These are phyloP conservation scores for Aaosphaeria pasadenensis DNA, from an alignment of 2,329 filamentous ascomycete species.

Conservation along the genomic window DNA sequence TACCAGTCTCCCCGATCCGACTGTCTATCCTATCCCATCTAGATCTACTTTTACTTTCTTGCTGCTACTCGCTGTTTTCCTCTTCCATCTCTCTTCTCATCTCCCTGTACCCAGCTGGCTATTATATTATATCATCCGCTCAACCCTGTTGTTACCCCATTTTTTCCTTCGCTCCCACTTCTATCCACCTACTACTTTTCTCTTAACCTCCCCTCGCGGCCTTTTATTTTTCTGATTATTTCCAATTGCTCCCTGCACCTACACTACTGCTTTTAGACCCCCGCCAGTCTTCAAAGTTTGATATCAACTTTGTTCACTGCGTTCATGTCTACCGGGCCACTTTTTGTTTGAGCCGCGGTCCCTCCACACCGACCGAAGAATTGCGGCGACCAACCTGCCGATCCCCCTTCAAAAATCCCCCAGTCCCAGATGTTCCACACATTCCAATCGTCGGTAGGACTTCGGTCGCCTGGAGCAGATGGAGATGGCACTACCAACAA, in stretches of 20 bases:
- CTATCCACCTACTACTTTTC: background rate
- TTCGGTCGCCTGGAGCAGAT: slow-evolving; percentile 30
- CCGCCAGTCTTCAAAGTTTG: no score
- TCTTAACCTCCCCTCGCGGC: no score
- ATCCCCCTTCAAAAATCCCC: background rate
- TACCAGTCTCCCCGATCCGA: background rate
- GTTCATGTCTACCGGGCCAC: slow-evolving; percentile 10
- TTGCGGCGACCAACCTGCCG: no score
- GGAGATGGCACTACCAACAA: slow-evolving; percentile 32
- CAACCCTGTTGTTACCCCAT: background rate
- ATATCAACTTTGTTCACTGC: no score
- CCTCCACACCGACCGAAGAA: background rate
- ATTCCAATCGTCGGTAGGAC: slow-evolving; percentile 38
- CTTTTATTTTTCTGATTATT: no score
- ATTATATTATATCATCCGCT: slow-evolving; percentile 1
- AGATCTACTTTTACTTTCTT: background rate
- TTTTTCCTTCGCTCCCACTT: background rate
- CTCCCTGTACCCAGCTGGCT: background rate
- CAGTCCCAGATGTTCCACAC: slow-evolving; percentile 43
- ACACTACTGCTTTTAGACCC: no score
- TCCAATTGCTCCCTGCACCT: no score
- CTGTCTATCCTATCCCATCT: background rate
- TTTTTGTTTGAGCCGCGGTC: slow-evolving; percentile 2
- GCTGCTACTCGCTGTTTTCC: background rate
- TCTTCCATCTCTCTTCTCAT: background rate